phyloP scores from a whole-genome alignment of 768 basidiomycete genomes.

The Pisolithus orientalis region DNA sequence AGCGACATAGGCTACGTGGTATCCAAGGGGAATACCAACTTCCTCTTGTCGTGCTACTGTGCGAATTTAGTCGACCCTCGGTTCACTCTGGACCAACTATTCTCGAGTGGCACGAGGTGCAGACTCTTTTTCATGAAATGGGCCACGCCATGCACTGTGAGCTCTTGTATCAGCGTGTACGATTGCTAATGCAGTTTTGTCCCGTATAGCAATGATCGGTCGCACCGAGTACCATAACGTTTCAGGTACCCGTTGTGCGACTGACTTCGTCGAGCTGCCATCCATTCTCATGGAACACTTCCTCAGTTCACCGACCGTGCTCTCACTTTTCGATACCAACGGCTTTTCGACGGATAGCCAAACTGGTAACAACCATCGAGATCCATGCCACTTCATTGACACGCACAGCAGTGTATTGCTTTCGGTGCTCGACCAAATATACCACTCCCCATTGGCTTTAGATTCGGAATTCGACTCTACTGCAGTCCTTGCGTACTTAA shows the following conservation, averaged over 20 bases:
- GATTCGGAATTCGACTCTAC: slow-evolving; percentile 70
- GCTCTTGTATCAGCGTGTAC: slow-evolving; percentile 26
- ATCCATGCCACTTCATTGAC: slow-evolving; percentile 80
- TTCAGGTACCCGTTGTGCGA: slow-evolving; percentile 94
- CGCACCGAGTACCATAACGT: slow-evolving; percentile 97
- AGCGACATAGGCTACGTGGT: slow-evolving; percentile 52
- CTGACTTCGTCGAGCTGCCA: slow-evolving; percentile 96
- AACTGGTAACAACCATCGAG: slow-evolving; percentile 60
- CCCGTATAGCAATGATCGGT: slow-evolving; percentile 84
- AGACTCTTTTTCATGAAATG: slow-evolving; percentile 98
- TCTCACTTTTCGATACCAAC: slow-evolving; percentile 69
- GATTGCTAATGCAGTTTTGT: neutral
- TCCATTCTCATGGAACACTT: slow-evolving; percentile 99
- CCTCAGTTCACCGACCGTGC: slow-evolving; percentile 74
- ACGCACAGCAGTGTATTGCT: slow-evolving; percentile 88
- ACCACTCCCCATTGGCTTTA: slow-evolving; percentile 68
- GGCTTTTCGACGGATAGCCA: slow-evolving; percentile 39
- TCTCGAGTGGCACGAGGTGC: slow-evolving; percentile 88
- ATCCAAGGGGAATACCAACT: slow-evolving; percentile 75
- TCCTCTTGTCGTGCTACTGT: slow-evolving; percentile 86
- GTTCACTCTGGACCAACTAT: slow-evolving; percentile 58
- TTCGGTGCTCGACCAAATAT: slow-evolving; percentile 81
- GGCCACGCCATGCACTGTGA: slow-evolving; percentile 99
- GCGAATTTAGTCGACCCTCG: slow-evolving; percentile 72
- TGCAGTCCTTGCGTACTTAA: slow-evolving; percentile 49